These are phyloP conservation scores for Psidium guajava DNA, from an alignment of 345 rosid genomes.

Conservation along the genomic window DNA sequence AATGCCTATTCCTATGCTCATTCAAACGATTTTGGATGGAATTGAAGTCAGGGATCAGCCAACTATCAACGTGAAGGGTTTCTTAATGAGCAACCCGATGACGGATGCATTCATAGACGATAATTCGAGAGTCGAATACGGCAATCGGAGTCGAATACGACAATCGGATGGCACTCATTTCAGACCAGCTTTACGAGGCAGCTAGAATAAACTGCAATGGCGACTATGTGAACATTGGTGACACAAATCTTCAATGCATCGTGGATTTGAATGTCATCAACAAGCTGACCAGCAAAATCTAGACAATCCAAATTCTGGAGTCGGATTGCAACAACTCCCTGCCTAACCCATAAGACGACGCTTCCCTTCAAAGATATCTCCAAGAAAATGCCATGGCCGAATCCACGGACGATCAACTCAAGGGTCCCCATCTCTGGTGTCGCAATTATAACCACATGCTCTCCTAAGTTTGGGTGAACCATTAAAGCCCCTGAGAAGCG, in stretches of 20 bases:
- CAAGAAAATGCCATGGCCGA: not conserved
- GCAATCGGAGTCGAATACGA: too few species aligned
- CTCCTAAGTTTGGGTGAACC: slow-evolving; percentile 1
- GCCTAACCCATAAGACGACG: not conserved
- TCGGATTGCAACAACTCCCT: not conserved
- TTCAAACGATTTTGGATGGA: slow-evolving; percentile 2
- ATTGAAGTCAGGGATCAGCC: slow-evolving; percentile 2
- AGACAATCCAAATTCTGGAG: slow-evolving; percentile 1
- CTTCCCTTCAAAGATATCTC: not conserved
- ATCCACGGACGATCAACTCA: not conserved
- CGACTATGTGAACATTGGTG: not conserved
- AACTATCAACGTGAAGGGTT: slow-evolving; percentile 11
- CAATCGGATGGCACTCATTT: slow-evolving; percentile 1
- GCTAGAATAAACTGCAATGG: slow-evolving; percentile 3
- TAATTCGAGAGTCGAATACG: slow-evolving; percentile 3
- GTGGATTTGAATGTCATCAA: slow-evolving; percentile 1
- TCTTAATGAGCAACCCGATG: slow-evolving; percentile 7
- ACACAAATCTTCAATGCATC: not conserved
- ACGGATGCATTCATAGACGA: slow-evolving; percentile 1
- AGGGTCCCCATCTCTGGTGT: slow-evolving; percentile 5
- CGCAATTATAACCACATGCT: slow-evolving; percentile 4
- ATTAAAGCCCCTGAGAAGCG: not conserved
- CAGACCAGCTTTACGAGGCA: slow-evolving; percentile 7
- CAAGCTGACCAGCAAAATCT: not conserved
- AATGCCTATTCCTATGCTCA: slow-evolving; percentile 5